phyloP scores from a whole-genome alignment of 345 rosid genomes.

The Zanthoxylum bungeanum region DNA sequence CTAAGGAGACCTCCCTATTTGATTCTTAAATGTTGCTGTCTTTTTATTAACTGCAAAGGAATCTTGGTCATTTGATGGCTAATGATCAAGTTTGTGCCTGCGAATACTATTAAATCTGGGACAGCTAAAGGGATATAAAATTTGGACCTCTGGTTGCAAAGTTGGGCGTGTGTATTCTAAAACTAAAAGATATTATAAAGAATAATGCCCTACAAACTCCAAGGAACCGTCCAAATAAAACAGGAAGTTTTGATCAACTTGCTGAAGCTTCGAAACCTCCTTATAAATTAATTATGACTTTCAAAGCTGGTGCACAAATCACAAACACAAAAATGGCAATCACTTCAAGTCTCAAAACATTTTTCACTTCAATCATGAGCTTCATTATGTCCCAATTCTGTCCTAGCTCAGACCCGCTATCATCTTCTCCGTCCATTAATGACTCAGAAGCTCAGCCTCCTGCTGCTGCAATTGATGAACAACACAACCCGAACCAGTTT shows the following conservation, averaged over 20 bases:
- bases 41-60: conserved; percentile 16
- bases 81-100: neutral
- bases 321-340: too few relatives aligned
- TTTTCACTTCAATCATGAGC: too few relatives aligned
- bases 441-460: too few relatives aligned
- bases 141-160: conserved; percentile 14
- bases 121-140: neutral
- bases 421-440: too few relatives aligned
- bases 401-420: too few relatives aligned
- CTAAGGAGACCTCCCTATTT: neutral
- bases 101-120: conserved; percentile 1
- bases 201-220: too few relatives aligned
- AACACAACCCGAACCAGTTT: neutral
- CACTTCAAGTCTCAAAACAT: too few relatives aligned
- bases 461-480: too few relatives aligned
- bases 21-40: neutral
- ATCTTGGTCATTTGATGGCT: conserved; percentile 15
- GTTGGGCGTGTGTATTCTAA: neutral
- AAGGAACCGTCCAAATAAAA: conserved; percentile 21
- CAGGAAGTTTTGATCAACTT: neutral
- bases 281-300: too few relatives aligned
- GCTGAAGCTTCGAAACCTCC: too few relatives aligned
- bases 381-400: too few relatives aligned
- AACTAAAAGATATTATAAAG: neutral
- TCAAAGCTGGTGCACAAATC: too few relatives aligned